Conservation (phyloP, 1,284 basidiomycete genomes). For the Ustilago vetiveriae region DNA sequence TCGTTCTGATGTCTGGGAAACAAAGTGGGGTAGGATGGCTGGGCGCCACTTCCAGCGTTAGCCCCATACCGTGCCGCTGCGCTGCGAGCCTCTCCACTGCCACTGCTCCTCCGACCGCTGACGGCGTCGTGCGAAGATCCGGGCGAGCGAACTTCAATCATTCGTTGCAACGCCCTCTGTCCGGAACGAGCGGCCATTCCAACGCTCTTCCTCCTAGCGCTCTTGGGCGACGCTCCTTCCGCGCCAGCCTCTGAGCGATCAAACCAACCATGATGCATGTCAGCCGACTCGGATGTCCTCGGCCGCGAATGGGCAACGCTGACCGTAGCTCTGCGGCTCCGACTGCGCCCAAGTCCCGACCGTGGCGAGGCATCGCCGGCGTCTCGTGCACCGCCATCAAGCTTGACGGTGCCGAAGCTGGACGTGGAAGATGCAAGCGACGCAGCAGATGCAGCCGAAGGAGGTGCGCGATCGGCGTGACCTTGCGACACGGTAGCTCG, state of each 20-base stretch:
- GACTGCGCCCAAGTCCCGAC: conserved; percentile 11
- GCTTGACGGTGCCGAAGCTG: conserved; percentile 14
- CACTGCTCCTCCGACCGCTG: background rate
- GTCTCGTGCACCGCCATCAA: background rate
- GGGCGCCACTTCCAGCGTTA: background rate
- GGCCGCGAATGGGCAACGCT: conserved; percentile 11
- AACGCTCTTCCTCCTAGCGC: conserved; percentile 19
- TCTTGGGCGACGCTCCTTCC: conserved; percentile 2
- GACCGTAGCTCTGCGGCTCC: conserved; percentile 35
- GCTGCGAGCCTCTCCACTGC: conserved; percentile 3
- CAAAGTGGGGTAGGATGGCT: background rate
- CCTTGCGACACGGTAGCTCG: conserved; percentile 2
- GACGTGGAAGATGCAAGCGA: conserved; percentile 17
- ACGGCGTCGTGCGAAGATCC: background rate
- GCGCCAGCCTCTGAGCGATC: background rate
- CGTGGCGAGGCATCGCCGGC: conserved; percentile 12
- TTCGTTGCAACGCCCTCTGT: conserved; percentile 8
- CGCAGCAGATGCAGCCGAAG: conserved; percentile 2
- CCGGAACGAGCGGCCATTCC: conserved; percentile 8
- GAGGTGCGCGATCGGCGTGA: background rate
- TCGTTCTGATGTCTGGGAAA: background rate
- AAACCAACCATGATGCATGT: background rate
- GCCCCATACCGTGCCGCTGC: conserved; percentile 1
- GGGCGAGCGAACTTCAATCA: background rate
- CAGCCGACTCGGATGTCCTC: background rate